Evolutionary conservation across 2,329 filamentous ascomycete species (phyloP), one percentile per base, ranked within the genome.

Genomic region (Ophiostoma tasmaniense): DNA sequence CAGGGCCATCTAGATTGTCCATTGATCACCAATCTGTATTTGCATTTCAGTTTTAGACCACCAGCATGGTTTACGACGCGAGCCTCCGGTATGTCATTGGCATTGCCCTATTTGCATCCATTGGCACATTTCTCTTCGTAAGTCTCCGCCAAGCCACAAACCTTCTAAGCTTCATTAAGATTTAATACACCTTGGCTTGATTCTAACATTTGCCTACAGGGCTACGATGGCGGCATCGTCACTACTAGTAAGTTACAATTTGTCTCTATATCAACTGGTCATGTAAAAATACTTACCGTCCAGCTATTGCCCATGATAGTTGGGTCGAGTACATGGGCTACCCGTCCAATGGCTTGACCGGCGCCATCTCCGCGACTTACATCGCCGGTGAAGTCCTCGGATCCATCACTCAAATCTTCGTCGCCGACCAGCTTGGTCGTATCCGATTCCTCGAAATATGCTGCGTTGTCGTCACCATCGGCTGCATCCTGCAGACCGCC

Each of bases 81-180:
- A 61, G 55, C 25, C 55, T 61, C 25, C 55, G 55, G 25, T 61
- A 61, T 61, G 22, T n/a, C 55, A 28, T 61, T 20, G 55, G 55
- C 14, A 61, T 61, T 33, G 25, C 25, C 55, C 25, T 61, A 5
- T 87, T 86, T 75, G 84, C 84, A 50, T 84, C 83, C 25, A 84
- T 87, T 67, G 85, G 84, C 71, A 86, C 85, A 0, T 86, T 86
- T 75, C 78, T 87, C 68, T 87, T 85, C 74, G 83, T 84, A 79
- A 59, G 82, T 55, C n/a, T 50, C 42, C 42, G 42, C 20, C 42
- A 2, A 45, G 42, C 17, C 42, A 7, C 42, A 45, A n/a, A 17
- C 42, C 2, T n/a, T 45, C 7, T 45, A 45, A 45, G 42, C 42
- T 45, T 20, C 20, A 7, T 17, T n/a, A 45, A 45, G 17, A 6